Base-by-base conservation (phyloP, 2,329 filamentous ascomycete genomes). In the Akanthomyces dipterigenus region DNA sequence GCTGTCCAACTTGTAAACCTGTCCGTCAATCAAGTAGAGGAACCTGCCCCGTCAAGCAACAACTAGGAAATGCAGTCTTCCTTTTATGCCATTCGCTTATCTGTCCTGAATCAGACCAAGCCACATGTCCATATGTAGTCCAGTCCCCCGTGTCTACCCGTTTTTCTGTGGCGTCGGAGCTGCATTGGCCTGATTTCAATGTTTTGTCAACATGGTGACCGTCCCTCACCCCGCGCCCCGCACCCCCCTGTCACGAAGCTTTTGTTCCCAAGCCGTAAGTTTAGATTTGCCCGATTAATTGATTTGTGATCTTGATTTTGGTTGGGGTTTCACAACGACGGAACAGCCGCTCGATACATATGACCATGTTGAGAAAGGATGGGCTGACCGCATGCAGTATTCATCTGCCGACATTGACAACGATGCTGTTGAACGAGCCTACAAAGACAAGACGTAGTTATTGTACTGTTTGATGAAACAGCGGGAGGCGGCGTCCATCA, bases 191-290 rank as follows among this genome's bases (percentile, higher is more conserved):
- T n/a, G 31, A 8, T 40, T 2, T 7, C 31, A 59, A 59, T 59
- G 55, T 51, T 59, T 59, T 59, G 55, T 59, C 55, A 59, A 59
- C 55, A 59, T 50, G 8, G 31, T 9, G 8, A 9, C 31, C 31
- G 31, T 34, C 31, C 8, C 31, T 43, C 45, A 14, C 16, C 4
- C 8, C n/a, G 14, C 11, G 6, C 18, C 14, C 12, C 36, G 3
- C 36, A 22, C 28, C 43, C 40, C 54, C 54, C 54, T 43, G 42
- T 11, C 42, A 36, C 54, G 48, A 34, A 24, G 6, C 34, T 14
- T 9, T 38, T 20, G n/a, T n/a, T 26, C 14, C 38, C n/a, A 1
- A 16, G 26, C 7, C 42, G 48, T 40, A 48, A 20, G 16, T 24
- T 16, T 14, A 3, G 12, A 34, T 34, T 34, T 34, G n/a, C n/a